Evolutionary conservation across 139 green algal species (phyloP).

Genomic region (Picochlorum sp.): DNA sequence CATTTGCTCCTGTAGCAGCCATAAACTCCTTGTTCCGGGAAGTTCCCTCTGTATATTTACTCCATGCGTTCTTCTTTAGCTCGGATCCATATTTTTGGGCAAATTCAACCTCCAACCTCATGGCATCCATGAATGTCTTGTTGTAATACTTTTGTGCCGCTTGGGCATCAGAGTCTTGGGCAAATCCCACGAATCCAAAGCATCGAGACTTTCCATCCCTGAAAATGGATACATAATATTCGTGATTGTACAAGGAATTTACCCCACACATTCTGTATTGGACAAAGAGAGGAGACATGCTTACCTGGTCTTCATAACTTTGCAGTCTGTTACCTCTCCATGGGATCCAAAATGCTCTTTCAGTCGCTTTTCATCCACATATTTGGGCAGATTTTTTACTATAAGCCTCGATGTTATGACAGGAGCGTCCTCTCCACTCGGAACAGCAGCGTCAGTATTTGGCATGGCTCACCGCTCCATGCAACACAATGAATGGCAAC

Average conservation of each 20-base stretch:
- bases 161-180: slow-evolving; percentile 55
- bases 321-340: slow-evolving; percentile 91
- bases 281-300: not conserved
- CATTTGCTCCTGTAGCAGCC: slow-evolving; percentile 21
- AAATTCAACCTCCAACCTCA: slow-evolving; percentile 67
- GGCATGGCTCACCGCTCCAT: too few species aligned
- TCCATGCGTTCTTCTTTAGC: slow-evolving; percentile 67
- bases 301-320: slow-evolving; percentile 81
- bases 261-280: not conserved
- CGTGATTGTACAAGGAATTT: not conserved
- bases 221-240: slow-evolving; percentile 12
- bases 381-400: slow-evolving; percentile 91
- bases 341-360: slow-evolving; percentile 76
- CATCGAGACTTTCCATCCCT: slow-evolving; percentile 85
- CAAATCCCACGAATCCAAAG: slow-evolving; percentile 93
- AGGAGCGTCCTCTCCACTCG: too few species aligned
- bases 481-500: too few species aligned
- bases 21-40: slow-evolving; percentile 22
- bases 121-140: slow-evolving; percentile 82
- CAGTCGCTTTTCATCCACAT: slow-evolving; percentile 67
- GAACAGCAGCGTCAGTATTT: too few species aligned
- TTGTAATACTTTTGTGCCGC: slow-evolving; percentile 81
- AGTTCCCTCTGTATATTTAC: slow-evolving; percentile 68
- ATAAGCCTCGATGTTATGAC: slow-evolving; percentile 58
- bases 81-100: slow-evolving; percentile 49